phyloP scores from a whole-genome alignment of 1,139 yeast species.

The Yamadazyma membranifaciens region DNA sequence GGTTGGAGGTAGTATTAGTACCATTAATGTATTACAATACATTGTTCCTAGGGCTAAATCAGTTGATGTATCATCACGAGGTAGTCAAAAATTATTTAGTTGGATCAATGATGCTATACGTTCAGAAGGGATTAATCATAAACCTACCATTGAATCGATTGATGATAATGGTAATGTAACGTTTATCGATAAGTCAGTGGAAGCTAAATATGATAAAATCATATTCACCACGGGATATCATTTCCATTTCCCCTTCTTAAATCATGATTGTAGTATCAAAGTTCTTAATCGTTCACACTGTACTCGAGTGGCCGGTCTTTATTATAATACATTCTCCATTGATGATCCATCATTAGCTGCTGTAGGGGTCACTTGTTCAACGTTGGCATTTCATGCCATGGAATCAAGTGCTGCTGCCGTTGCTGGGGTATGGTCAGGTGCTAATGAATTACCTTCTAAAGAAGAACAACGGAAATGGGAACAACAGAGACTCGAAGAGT shows the following conservation, averaged over 20 bases:
- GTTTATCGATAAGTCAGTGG: slow-evolving; percentile 29
- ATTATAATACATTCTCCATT: slow-evolving; percentile 36
- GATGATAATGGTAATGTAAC: slow-evolving; percentile 25
- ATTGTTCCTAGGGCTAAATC: slow-evolving; percentile 39
- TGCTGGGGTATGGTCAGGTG: slow-evolving; percentile 47
- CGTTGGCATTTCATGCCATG: slow-evolving; percentile 40
- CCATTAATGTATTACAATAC: slow-evolving; percentile 53
- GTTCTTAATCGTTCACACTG: slow-evolving; percentile 25
- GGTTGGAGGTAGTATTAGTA: slow-evolving; percentile 51
- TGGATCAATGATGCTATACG: slow-evolving; percentile 37
- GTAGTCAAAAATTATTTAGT: slow-evolving; percentile 26
- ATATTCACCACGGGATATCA: slow-evolving; percentile 40
- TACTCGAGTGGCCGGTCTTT: slow-evolving; percentile 36
- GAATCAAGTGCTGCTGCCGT: slow-evolving; percentile 45
- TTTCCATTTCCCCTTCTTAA: slow-evolving; percentile 33
- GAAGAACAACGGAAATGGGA: slow-evolving; percentile 34
- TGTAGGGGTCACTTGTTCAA: slow-evolving; percentile 39
- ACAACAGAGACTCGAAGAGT: slow-evolving; percentile 16
- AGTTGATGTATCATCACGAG: slow-evolving; percentile 37
- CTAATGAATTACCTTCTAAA: slow-evolving; percentile 24
- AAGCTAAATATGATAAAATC: slow-evolving; percentile 26
- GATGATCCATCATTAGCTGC: slow-evolving; percentile 43
- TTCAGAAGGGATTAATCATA: slow-evolving; percentile 33
- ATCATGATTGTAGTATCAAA: slow-evolving; percentile 17
- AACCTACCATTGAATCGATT: slow-evolving; percentile 26